Evolutionary conservation across 108 stramenopile species (phyloP).

Genomic region (Nitzschia sp.): DNA sequence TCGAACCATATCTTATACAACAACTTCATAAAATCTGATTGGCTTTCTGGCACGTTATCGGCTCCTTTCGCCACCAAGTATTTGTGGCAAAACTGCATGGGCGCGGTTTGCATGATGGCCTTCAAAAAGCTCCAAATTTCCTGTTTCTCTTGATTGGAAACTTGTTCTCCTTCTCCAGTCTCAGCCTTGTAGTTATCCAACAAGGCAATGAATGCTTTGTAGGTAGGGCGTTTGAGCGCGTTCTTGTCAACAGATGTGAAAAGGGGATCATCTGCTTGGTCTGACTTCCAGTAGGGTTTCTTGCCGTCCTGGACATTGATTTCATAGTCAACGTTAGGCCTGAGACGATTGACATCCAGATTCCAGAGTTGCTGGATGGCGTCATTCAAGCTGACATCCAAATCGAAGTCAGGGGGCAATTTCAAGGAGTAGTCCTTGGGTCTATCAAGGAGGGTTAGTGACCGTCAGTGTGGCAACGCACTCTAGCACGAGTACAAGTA

Average conservation of each 20-base stretch:
- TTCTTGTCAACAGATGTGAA: constrained; percentile 59
- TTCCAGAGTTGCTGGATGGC: constrained; percentile 88
- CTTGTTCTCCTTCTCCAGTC: constrained; percentile 61
- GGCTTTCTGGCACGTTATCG: constrained; percentile 50
- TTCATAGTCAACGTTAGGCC: constrained; percentile 66
- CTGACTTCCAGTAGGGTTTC: constrained; percentile 77
- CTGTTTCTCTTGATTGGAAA: constrained; percentile 55
- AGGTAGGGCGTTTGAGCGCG: constrained; percentile 73
- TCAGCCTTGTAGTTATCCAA: constrained; percentile 82
- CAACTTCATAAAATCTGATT: constrained; percentile 54
- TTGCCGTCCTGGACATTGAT: constrained; percentile 87
- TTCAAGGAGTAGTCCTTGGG: constrained; percentile 35
- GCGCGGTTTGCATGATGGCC: constrained; percentile 77
- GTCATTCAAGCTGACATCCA: constrained; percentile 32
- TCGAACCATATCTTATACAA: constrained; percentile 87
- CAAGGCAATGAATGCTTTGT: constrained; percentile 66
- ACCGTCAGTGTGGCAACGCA: too few relatives aligned
- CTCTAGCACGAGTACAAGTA: not conserved
- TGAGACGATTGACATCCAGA: constrained; percentile 81
- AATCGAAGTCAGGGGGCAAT: constrained; percentile 21
- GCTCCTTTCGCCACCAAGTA: constrained; percentile 63
- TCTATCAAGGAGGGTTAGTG: not conserved
- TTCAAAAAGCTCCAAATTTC: constrained; percentile 71
- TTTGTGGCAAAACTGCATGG: constrained; percentile 88
- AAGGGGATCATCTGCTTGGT: constrained; percentile 77